Percentiles rank a stretch among this genome's conserved stretches.
phyloP scores from a whole-genome alignment of 202 grass and related monocot genomes.

The Hordeum pubiflorum region DNA sequence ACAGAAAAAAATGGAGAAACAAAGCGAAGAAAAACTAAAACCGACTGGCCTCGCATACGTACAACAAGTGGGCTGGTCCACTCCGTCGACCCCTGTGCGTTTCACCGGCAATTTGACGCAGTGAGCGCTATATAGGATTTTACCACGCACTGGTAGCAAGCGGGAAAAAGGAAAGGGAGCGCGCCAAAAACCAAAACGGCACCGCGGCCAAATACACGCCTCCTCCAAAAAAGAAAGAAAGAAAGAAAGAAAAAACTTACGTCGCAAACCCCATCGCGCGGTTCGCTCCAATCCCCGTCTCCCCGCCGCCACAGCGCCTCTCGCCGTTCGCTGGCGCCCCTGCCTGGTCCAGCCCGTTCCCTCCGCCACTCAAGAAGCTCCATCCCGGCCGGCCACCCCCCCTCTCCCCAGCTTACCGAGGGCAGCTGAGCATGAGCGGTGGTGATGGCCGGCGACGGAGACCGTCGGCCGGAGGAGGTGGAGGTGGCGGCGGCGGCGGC shows the following conservation, averaged over 20 bases:
- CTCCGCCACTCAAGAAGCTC: too few species aligned
- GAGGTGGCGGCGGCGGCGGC: constrained; percentile 13
- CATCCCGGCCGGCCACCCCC: not conserved
- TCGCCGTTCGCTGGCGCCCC: not conserved
- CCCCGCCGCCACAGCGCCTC: not conserved
- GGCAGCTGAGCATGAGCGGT: constrained; percentile 26
- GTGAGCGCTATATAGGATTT: too few species aligned
- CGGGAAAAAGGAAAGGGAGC: not conserved
- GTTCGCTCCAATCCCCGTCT: not conserved
- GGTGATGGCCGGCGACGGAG: constrained; percentile 21
- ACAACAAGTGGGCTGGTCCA: too few species aligned
- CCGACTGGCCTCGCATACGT: too few species aligned
- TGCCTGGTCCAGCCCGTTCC: not conserved
- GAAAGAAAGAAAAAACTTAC: not conserved
- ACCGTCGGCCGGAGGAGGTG: constrained; percentile 17
- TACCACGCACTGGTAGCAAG: not conserved
- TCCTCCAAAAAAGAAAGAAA: too few species aligned
- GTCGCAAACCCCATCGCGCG: not conserved
- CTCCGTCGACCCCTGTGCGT: too few species aligned
- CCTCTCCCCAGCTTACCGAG: not conserved
- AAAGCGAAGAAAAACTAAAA: too few species aligned
- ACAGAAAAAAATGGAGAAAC: too few species aligned
- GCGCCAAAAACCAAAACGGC: not conserved
- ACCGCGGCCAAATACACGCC: not conserved
- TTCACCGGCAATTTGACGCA: too few species aligned